Conservation (phyloP, 352 stramenopile genomes). For the Phytophthora melonis region DNA sequence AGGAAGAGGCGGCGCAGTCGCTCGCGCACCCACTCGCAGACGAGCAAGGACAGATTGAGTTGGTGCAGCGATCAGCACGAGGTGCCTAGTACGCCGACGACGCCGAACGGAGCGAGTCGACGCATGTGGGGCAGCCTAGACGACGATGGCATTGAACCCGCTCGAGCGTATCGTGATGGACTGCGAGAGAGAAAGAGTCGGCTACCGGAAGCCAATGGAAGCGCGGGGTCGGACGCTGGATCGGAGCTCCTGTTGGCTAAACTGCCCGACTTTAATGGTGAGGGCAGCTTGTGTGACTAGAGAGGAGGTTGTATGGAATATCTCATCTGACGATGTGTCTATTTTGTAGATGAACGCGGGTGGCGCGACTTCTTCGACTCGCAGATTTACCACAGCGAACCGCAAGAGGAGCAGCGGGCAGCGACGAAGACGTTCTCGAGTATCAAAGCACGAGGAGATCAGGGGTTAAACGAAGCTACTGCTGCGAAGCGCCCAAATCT, state of each 20-base stretch:
- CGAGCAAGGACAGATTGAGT: slow-evolving; percentile 11
- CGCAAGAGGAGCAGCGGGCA: slow-evolving; percentile 22
- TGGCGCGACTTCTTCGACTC: slow-evolving; percentile 65
- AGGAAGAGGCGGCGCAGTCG: slow-evolving; percentile 24
- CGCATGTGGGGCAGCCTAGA: slow-evolving; percentile 24
- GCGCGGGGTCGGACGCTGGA: slow-evolving; percentile 11
- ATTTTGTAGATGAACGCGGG: slow-evolving; percentile 46
- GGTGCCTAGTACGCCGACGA: slow-evolving; percentile 22
- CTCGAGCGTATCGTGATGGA: slow-evolving; percentile 16
- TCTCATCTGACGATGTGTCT: slow-evolving; percentile 15
- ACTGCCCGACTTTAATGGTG: slow-evolving; percentile 55
- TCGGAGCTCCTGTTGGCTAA: slow-evolving; percentile 44
- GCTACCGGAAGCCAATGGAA: slow-evolving; percentile 22
- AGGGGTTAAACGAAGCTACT: neutral
- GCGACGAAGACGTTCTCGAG: slow-evolving; percentile 15
- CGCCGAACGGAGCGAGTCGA: slow-evolving; percentile 23
- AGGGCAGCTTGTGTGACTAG: neutral
- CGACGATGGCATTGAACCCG: slow-evolving; percentile 32
- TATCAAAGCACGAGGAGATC: slow-evolving; percentile 3
- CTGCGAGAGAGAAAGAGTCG: slow-evolving; percentile 14
- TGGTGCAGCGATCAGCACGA: slow-evolving; percentile 9
- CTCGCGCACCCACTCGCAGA: slow-evolving; percentile 20
- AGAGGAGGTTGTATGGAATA: neutral
- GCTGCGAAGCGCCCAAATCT: slow-evolving; percentile 15
- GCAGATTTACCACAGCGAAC: slow-evolving; percentile 48